Evolutionary conservation across 331 rosid species (phyloP).

Genomic region (Rosa hybrid): DNA sequence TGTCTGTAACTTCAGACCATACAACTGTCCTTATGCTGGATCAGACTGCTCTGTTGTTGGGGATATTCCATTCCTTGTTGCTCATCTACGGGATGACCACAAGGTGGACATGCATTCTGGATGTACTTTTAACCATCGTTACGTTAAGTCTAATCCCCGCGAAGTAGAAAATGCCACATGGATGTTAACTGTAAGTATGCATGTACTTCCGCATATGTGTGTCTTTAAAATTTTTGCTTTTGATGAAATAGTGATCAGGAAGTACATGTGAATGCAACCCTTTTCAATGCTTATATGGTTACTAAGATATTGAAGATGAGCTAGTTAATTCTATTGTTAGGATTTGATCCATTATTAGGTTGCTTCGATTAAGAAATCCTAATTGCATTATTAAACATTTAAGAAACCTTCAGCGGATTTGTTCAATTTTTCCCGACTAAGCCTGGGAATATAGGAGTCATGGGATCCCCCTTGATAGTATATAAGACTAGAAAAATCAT

Average conservation of each 20-base stretch:
- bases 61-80: slow-evolving; percentile 61
- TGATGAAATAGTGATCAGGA: slow-evolving; percentile 2
- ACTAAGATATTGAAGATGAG: neutral
- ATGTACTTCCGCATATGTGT: neutral
- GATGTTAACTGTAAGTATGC: slow-evolving; percentile 73
- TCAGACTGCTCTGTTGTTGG: slow-evolving; percentile 73
- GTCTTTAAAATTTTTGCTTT: neutral
- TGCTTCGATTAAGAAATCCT: neutral
- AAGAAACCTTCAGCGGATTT: neutral
- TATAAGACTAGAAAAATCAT: neutral
- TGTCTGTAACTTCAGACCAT: slow-evolving; percentile 68
- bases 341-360: neutral
- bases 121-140: slow-evolving; percentile 79
- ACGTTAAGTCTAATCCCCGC: slow-evolving; percentile 70
- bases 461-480: neutral
- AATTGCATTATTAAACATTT: neutral
- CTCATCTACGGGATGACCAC: slow-evolving; percentile 72
- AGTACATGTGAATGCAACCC: neutral
- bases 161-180: slow-evolving; percentile 89
- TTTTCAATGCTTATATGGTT: neutral
- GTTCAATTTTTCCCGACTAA: neutral
- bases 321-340: neutral
- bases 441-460: neutral
- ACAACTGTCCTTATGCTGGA: slow-evolving; percentile 79
- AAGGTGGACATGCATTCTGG: slow-evolving; percentile 84